These are phyloP conservation scores for Hansenula anomala DNA, from an alignment of 1,139 yeast species.

Conservation along the genomic window DNA sequence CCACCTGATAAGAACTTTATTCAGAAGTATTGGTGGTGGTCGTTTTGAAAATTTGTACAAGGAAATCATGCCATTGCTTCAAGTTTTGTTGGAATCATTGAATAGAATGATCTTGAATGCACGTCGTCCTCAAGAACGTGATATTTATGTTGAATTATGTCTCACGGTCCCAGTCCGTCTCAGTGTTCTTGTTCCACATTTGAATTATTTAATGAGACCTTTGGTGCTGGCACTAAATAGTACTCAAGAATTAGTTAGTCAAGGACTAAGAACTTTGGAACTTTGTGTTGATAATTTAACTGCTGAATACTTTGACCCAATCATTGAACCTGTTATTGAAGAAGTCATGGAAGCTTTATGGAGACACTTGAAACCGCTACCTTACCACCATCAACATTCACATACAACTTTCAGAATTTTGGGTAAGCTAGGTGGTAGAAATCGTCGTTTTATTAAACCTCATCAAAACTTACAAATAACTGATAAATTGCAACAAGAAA, in stretches of 20 bases:
- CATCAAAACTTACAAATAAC: constrained; percentile 58
- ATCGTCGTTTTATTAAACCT: constrained; percentile 76
- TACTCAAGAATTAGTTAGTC: constrained; percentile 85
- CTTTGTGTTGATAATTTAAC: constrained; percentile 96
- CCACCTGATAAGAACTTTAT: constrained; percentile 79
- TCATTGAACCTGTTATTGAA: constrained; percentile 90
- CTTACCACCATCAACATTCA: constrained; percentile 84
- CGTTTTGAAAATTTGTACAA: constrained; percentile 88
- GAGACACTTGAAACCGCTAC: constrained; percentile 87
- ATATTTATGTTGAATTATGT: constrained; percentile 89
- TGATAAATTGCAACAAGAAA: constrained; percentile 60
- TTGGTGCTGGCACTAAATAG: constrained; percentile 88
- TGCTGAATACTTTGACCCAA: constrained; percentile 95
- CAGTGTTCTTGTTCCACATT: constrained; percentile 89
- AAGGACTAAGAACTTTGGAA: constrained; percentile 90
- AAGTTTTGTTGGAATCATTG: constrained; percentile 77
- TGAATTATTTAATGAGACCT: constrained; percentile 84
- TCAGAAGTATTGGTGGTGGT: constrained; percentile 95
- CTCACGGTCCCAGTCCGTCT: constrained; percentile 92
- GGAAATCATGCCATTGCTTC: constrained; percentile 87
- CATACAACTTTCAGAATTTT: constrained; percentile 91
- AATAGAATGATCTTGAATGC: constrained; percentile 82
- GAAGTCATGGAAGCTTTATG: constrained; percentile 93
- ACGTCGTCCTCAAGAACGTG: constrained; percentile 84
- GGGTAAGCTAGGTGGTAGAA: constrained; percentile 95